phyloP scores from a whole-genome alignment of 2,329 filamentous ascomycete species.

The Cadophora sp. region DNA sequence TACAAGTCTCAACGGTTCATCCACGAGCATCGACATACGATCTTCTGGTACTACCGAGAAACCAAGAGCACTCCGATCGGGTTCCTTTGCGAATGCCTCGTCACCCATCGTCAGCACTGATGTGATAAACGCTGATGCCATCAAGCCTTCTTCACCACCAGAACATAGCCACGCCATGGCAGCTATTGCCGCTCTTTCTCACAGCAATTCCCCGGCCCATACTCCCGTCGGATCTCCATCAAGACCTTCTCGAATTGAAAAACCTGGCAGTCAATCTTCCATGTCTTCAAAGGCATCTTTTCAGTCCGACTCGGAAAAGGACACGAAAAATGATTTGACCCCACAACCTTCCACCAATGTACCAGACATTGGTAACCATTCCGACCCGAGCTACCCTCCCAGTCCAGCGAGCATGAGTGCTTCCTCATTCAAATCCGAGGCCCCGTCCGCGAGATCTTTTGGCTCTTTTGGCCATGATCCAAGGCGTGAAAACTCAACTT shows the following conservation, averaged over 20 bases:
- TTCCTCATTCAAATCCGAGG: conserved; percentile 51
- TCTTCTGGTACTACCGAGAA: conserved; percentile 47
- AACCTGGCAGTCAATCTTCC: conserved; percentile 57
- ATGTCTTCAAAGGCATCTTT: conserved; percentile 54
- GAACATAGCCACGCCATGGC: conserved; percentile 71
- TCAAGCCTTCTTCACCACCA: conserved; percentile 60
- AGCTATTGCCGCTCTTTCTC: conserved; percentile 68
- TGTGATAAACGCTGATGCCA: conserved; percentile 68
- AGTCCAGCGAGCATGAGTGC: conserved; percentile 47
- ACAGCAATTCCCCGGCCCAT: conserved; percentile 57
- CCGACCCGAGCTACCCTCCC: conserved; percentile 36
- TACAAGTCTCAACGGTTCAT: conserved; percentile 50
- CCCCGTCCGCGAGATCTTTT: conserved; percentile 50
- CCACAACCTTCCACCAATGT: conserved; percentile 38
- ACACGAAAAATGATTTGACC: conserved; percentile 43
- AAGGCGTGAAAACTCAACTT: conserved; percentile 44
- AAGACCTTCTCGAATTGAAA: conserved; percentile 49
- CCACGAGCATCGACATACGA: conserved; percentile 57
- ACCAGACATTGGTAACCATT: conserved; percentile 26
- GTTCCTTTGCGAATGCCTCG: conserved; percentile 67
- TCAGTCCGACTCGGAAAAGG: conserved; percentile 47
- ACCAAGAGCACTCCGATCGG: conserved; percentile 64
- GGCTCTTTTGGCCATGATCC: conserved; percentile 47
- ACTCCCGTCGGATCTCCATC: conserved; percentile 54
- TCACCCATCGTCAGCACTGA: conserved; percentile 73